Evolutionary conservation across 2,329 filamentous ascomycete genomes (phyloP), one percentile per base, ranked within the genome.

Genomic region (Erysiphe pulchra): DNA sequence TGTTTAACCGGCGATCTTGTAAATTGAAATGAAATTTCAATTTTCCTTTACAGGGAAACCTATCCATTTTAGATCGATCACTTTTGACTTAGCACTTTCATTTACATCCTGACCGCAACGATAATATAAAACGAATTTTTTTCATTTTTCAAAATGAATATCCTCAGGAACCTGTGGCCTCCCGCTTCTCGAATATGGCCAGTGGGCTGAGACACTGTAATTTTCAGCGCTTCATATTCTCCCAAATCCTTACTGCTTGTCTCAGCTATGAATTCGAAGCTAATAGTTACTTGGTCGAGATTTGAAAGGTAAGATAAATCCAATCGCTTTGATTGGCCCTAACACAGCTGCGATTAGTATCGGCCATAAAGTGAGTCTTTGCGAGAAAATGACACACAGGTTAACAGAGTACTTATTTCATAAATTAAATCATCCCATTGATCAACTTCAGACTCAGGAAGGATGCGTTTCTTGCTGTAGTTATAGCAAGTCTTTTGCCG

Each of bases 291-390:
- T 24, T 24, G 18, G 30, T 30, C 39, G 18, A 42, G 24, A 14
- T 42, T 20, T 4, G 7, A n/a, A n/a, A n/a, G 6, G 16, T 31
- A 33, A 20, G 16, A 16, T n/a, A 42, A 4, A n/a, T 42, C 40
- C 2, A 42, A 11, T n/a, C 13, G 10, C n/a, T 17, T 17, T 10
- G 17, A 17, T 42, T 42, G 40, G 28, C 28, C 28, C 8, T 30
- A 30, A 2, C 2, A 14, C 1, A 1, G 2, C 2, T 3, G 1
- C 5, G 5, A 36, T 14, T 14, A 14, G 1, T 30, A 30, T 2
- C 1, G n/a, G n/a, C 10, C 9, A 2, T 36, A 6, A 5, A 14
- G 2, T 14, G 12, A 34, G 33, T 16, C n/a, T n/a, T n/a, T n/a
- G n/a, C n/a, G n/a, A n/a, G n/a, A n/a, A n/a, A n/a, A n/a, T 36